Evolutionary conservation across 1,284 basidiomycete species (phyloP), one percentile per base, ranked within the genome.

Genomic region (Pascua guehoae): DNA sequence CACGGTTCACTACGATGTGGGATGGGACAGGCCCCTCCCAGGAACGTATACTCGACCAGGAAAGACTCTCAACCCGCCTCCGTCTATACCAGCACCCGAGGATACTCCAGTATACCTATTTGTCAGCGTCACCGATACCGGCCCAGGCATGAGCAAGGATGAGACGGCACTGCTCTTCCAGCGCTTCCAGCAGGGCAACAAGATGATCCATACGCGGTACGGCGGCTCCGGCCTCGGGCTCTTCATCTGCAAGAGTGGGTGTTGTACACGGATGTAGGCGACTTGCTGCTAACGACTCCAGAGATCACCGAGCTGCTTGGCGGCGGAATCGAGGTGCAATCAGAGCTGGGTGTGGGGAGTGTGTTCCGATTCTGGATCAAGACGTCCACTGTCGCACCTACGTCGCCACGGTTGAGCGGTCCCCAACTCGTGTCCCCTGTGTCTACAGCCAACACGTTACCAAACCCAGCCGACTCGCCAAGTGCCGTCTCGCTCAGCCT

Each of bases 311-410:
- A 71, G 56, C 52, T 66, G 44, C 57, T 70, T 17, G 66, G 66
- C 14, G 70, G 70, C 18, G 56, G 64, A 2, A 72, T 72, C 50
- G 63, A 65, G 42, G 64, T 69, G 41, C 53, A 55, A n/a, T 63
- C 60, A 43, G 50, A 65, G 45, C 48, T 65, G 1, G 69, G 66
- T 4, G 47, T 60, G 17, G 70, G 70, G 12, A 63, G 58, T 58
- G 91, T 66, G 9, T 76, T 76, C 67, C 66, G 66, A 7, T 74
- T 76, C 61, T 76, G 62, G 59, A 66, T 75, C 45, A 48, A 54
- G 17, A 49, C 48, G 4, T 44, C 16, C 41, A 43, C 41, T 4
- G 49, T 43, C 18, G 16, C 17, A 12, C 41, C 41, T 2, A 16
- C 18, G 24, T n/a, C 24, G 24, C 45, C 9, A 12, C 32, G 32